Conservation (phyloP, 192 early-diverging fungal species). For the Spizellomyces sp. region DNA sequence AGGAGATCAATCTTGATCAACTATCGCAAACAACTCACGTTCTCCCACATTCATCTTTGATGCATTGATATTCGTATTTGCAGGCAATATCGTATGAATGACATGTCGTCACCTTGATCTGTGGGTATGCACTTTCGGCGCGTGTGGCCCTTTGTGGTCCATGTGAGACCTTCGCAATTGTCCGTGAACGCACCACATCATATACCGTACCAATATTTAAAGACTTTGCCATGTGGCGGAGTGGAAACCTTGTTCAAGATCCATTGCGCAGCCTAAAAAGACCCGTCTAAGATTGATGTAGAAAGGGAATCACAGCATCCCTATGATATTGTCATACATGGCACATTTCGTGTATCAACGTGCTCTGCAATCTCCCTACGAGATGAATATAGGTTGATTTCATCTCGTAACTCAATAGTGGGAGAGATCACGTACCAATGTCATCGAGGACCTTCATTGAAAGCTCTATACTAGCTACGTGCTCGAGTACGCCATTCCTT, state of each 20-base stretch:
- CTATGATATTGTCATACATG: slow-evolving; percentile 14
- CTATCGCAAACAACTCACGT: background rate
- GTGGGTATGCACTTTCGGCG: slow-evolving; percentile 17
- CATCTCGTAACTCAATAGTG: too few species aligned
- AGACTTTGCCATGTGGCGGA: slow-evolving; percentile 40
- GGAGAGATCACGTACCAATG: slow-evolving; percentile 26
- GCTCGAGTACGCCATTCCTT: slow-evolving; percentile 20
- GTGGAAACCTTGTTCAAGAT: slow-evolving; percentile 27
- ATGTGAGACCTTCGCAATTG: background rate
- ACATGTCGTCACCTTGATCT: slow-evolving; percentile 41
- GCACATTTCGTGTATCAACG: slow-evolving; percentile 46
- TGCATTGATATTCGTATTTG: slow-evolving; percentile 38
- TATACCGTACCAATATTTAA: slow-evolving; percentile 40
- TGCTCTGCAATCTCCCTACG: slow-evolving; percentile 36
- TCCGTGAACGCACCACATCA: background rate
- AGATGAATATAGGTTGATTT: slow-evolving; percentile 1
- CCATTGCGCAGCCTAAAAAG: slow-evolving; percentile 31
- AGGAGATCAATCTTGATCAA: background rate
- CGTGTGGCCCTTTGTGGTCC: slow-evolving; percentile 15
- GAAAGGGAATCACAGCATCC: background rate
- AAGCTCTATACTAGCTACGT: slow-evolving; percentile 37
- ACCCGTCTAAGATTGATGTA: background rate
- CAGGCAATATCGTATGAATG: slow-evolving; percentile 44
- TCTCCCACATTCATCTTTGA: background rate
- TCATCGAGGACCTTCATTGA: slow-evolving; percentile 43